Evolutionary conservation across 2,329 filamentous ascomycete genomes (phyloP).

Genomic region (Setomelanomma holmii): DNA sequence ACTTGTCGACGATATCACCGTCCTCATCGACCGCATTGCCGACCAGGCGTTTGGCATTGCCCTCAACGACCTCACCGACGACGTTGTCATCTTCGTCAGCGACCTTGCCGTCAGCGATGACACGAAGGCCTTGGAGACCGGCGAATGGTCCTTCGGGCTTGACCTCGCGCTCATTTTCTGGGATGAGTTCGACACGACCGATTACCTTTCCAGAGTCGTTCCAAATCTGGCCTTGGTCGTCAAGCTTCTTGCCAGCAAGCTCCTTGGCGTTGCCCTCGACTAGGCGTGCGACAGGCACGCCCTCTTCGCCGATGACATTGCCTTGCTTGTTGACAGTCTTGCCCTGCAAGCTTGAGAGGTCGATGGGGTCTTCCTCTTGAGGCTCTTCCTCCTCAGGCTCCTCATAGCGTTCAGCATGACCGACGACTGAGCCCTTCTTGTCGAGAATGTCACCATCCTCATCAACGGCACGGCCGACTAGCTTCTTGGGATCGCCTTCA

Average conservation of each 20-base stretch:
- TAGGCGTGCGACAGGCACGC: conserved; percentile 66
- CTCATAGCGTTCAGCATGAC: conserved; percentile 63
- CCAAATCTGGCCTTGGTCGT: conserved; percentile 74
- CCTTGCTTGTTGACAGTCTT: conserved; percentile 59
- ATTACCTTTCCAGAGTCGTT: conserved; percentile 76
- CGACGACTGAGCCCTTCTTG: conserved; percentile 61
- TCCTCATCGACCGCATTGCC: conserved; percentile 68
- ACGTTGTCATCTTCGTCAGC: conserved; percentile 60
- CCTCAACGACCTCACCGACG: conserved; percentile 63
- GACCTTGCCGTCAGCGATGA: conserved; percentile 57
- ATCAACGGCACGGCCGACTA: conserved; percentile 58
- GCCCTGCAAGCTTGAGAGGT: conserved; percentile 56
- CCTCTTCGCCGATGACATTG: conserved; percentile 58
- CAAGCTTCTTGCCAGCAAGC: conserved; percentile 72
- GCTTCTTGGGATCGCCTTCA: conserved; percentile 60
- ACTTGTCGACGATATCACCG: conserved; percentile 68
- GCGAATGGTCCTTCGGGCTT: conserved; percentile 60
- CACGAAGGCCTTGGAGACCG: conserved; percentile 57
- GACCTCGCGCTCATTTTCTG: conserved; percentile 66
- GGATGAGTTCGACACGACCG: conserved; percentile 71
- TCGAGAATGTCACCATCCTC: conserved; percentile 62
- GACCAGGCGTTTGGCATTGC: conserved; percentile 65
- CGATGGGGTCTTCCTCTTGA: conserved; percentile 52
- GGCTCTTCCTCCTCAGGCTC: conserved; percentile 67
- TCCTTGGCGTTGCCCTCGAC: conserved; percentile 70